phyloP scores from a whole-genome alignment of 1,284 basidiomycete species.

The Naganishia sp. region DNA sequence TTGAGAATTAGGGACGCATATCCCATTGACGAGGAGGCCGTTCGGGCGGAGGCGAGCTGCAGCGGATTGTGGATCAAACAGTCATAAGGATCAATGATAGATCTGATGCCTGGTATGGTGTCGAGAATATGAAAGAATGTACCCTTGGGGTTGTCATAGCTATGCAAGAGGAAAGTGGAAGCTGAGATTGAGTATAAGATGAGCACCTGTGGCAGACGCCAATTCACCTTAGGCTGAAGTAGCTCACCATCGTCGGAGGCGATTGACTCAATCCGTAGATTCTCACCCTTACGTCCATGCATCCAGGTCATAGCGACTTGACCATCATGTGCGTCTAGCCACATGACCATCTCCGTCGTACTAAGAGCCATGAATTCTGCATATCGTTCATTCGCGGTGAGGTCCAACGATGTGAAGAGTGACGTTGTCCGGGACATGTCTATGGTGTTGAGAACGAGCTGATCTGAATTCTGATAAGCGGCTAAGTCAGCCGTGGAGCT shows the following conservation, averaged over 20 bases:
- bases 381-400: neutral
- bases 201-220: neutral
- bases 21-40: neutral
- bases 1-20: neutral
- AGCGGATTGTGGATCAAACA: neutral
- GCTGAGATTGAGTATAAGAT: neutral
- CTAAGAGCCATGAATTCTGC: constrained; percentile 10
- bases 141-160: constrained; percentile 2
- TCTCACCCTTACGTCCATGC: constrained; percentile 17
- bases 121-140: constrained; percentile 16
- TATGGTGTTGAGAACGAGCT: constrained; percentile 3
- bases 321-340: constrained; percentile 14
- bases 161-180: neutral
- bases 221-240: neutral
- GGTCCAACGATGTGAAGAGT: constrained; percentile 22
- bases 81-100: constrained; percentile 12
- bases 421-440: neutral
- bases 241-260: neutral
- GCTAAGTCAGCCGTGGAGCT: too few relatives aligned
- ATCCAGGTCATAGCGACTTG: constrained; percentile 22
- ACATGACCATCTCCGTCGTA: constrained; percentile 21
- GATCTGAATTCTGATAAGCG: neutral
- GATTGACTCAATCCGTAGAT: neutral
- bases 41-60: too few relatives aligned
- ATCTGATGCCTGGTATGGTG: constrained; percentile 10